phyloP scores from a whole-genome alignment of 2,329 filamentous ascomycete species.

The Cytospora leucostoma region DNA sequence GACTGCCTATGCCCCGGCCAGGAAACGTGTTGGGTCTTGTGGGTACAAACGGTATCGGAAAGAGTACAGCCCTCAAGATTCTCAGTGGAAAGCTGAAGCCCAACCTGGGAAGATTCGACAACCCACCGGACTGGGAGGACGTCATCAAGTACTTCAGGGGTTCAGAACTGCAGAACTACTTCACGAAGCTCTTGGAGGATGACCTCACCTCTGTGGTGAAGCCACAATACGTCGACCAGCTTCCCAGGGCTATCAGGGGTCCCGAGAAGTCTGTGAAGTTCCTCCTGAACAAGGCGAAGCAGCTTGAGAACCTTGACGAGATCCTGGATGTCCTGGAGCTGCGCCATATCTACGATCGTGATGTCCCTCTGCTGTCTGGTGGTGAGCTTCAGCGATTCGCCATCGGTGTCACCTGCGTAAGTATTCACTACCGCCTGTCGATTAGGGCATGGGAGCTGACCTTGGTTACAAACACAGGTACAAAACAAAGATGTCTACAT shows the following conservation, averaged over 20 bases:
- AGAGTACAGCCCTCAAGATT: constrained; percentile 99
- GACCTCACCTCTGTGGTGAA: constrained; percentile 97
- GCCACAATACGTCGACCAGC: constrained; percentile 98
- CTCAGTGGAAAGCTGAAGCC: constrained; percentile 98
- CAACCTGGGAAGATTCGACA: constrained; percentile 91
- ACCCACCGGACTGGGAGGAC: constrained; percentile 98
- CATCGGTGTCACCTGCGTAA: constrained; percentile 84
- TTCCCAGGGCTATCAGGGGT: constrained; percentile 86
- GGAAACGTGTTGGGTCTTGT: constrained; percentile 95
- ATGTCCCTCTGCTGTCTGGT: constrained; percentile 87
- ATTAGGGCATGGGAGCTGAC: not conserved
- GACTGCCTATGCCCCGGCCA: constrained; percentile 84
- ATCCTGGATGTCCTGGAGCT: constrained; percentile 84
- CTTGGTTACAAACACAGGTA: constrained; percentile 15
- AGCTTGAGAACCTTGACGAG: constrained; percentile 78
- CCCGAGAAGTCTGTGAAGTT: constrained; percentile 76
- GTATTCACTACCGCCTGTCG: constrained; percentile 31
- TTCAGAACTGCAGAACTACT: constrained; percentile 98
- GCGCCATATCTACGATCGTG: constrained; percentile 86
- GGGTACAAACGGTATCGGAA: constrained; percentile 99
- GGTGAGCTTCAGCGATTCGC: constrained; percentile 98
- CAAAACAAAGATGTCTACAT: constrained; percentile 63
- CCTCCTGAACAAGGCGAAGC: constrained; percentile 74
- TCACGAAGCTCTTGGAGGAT: constrained; percentile 96
- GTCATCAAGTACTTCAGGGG: constrained; percentile 98